A percentile compares a stretch with the other conserved stretches of the same genome.
Evolutionary conservation across 2,329 filamentous ascomycete genomes (phyloP).

Genomic region (Neophaeococcomyces mojaviensis): DNA sequence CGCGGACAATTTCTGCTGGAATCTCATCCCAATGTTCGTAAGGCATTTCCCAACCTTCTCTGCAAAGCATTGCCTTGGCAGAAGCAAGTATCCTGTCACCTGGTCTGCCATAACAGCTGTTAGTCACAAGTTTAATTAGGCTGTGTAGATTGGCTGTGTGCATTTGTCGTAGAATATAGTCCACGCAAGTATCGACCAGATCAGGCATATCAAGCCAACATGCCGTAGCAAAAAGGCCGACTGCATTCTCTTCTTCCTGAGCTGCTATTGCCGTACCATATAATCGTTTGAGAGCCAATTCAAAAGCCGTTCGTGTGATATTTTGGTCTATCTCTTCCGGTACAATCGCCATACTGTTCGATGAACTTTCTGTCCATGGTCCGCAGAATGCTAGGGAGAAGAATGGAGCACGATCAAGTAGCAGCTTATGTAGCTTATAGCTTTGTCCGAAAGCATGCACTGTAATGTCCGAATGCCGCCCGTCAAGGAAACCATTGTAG

Average conservation of each 20-base stretch:
- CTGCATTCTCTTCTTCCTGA: conserved; percentile 46
- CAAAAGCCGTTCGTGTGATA: conserved; percentile 47
- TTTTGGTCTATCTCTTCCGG: conserved; percentile 48
- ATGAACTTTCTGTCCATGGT: conserved; percentile 48
- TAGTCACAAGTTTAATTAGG: conserved; percentile 47
- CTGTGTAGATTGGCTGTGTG: conserved; percentile 40
- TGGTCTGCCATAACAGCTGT: conserved; percentile 49
- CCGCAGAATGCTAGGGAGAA: conserved; percentile 48
- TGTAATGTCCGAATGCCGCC: conserved; percentile 48
- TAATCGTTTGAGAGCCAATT: conserved; percentile 47
- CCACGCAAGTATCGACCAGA: conserved; percentile 46
- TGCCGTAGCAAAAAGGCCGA: conserved; percentile 48
- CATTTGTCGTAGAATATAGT: conserved; percentile 50
- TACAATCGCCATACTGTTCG: conserved; percentile 45
- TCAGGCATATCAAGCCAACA: conserved; percentile 54
- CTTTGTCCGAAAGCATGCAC: conserved; percentile 45
- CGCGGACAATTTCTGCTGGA: conserved; percentile 50
- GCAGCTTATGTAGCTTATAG: conserved; percentile 47
- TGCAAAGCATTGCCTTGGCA: conserved; percentile 52
- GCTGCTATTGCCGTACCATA: conserved; percentile 44
- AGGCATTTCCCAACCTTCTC: conserved; percentile 51
- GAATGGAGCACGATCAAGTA: conserved; percentile 50
- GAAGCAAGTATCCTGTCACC: conserved; percentile 49
- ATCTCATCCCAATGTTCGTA: conserved; percentile 47
- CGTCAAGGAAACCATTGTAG: conserved; percentile 44